Base-by-base conservation (phyloP, 78 protist genomes). In the Emiliania huxleyi region DNA sequence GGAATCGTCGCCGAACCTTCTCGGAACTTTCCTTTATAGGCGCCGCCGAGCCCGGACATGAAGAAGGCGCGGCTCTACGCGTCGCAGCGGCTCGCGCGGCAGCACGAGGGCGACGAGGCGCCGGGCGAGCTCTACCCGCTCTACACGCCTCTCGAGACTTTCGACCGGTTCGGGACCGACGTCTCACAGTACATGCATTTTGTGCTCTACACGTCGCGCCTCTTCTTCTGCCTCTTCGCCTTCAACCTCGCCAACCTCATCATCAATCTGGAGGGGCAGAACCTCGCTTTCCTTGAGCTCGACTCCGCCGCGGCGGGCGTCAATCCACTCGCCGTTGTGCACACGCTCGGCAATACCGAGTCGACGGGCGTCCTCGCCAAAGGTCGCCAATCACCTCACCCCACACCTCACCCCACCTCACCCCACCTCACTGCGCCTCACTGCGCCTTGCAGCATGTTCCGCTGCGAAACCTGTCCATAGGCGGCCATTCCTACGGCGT, bases 141-240 rank as follows among this genome's bases (percentile, higher is more conserved):
- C 19, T 73, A 73, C 83, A 73, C 83, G 3, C 43, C 83, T 2
- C 83, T 73, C 37, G 37, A 4, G 33, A 35, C 37, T 42, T 73
- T 73, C 42, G 83, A 73, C 18, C 83, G 83, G 40, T 73, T 73
- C 18, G 83, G 83, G 15, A 73, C 83, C 83, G 83, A 73, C 42
- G 18, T 73, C 1, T 35, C 44, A 1, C 83, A 73, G 83, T 73
- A 73, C 83, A 73, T 73, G 83, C 83, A 73, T 42, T 73, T 73
- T 42, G 18, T 35, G 23, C n/a, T 33, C 83, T 35, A 35, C 42
- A 35, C 43, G 43, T 18, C 83, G 83, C 83, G 83, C 83, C 44
- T 73, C 83, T 73, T 73, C 83, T 18, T 73, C 44, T 35, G 2
- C 23, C 83, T 73, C 42, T 73, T 73, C 83, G 8, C n/a, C 44